phyloP scores from a whole-genome alignment of 371 early-diverging fungal genomes.

The Sporodiniella umbellata region DNA sequence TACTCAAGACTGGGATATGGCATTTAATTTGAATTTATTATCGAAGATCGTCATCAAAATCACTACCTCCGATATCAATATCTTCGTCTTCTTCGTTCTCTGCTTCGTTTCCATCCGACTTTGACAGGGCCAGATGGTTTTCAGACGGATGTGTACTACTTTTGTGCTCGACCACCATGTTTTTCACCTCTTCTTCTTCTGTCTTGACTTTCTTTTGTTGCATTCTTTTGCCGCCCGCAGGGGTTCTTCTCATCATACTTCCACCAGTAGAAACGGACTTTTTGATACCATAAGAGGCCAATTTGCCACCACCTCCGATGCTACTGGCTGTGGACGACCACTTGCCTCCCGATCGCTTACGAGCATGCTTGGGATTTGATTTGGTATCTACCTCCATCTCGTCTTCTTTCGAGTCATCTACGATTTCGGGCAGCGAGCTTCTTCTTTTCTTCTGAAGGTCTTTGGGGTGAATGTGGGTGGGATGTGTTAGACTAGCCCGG shows the following conservation, averaged over 20 bases:
- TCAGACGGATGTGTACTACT: neutral
- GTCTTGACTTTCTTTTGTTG: neutral
- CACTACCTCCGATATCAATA: conserved; percentile 65
- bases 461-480: conserved; percentile 16
- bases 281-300: conserved; percentile 1
- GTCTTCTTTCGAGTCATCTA: neutral
- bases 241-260: neutral
- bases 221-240: neutral
- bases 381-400: neutral
- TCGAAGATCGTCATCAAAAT: conserved; percentile 58
- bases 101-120: neutral
- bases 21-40: too few relatives aligned
- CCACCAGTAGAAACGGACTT: neutral
- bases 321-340: neutral
- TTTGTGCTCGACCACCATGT: conserved; percentile 5
- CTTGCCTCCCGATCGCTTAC: neutral
- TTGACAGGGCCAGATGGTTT: neutral
- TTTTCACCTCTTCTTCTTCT: conserved; percentile 2
- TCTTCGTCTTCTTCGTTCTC: conserved; percentile 64
- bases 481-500: conserved; percentile 22
- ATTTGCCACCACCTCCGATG: neutral
- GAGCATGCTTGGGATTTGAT: neutral
- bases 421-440: neutral
- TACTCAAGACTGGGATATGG: too few relatives aligned
- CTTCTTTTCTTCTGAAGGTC: conserved; percentile 22